Base-by-base conservation (phyloP, 1,139 yeast species). In the Magnusiomyces starmeri region DNA sequence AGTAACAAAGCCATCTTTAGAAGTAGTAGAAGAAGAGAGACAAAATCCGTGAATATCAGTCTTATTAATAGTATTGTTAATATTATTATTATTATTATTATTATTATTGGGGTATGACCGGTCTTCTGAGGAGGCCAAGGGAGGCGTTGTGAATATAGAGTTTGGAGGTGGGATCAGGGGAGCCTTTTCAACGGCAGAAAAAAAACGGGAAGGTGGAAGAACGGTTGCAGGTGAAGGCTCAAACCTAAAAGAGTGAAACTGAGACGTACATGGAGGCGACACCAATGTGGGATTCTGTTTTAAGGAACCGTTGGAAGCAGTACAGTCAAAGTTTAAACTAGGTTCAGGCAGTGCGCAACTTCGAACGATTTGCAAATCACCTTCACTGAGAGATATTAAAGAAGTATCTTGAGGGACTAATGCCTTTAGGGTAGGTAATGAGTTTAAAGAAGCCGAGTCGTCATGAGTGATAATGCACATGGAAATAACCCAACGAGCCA, bases 311-410 rank as follows among this genome's bases (percentile, higher is more conserved):
- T 10, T 32, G 37, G 37, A 7, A 32, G n/a, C 37, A 32, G 37
- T 32, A 18, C 37, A 32, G n/a, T 32, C 37, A 32, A 32, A 18
- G 37, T 32, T 46, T 32, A 12, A 50, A 3, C 60, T 54, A 22
- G 62, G 60, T 43, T 65, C 68, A 1, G 69, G 68, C 42, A 65
- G 51, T 1, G 67, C 55, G 8, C 65, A 60, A 54, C 63, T 65
- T 48, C 68, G 64, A 37, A 65, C 63, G 22, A 60, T 56, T 16
- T 58, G 55, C 42, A 65, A 61, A 48, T 65, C 68, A 20, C 58
- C 62, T 46, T 65, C 68, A 29, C 59, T 52, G 51, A 63, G 62
- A 47, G 55, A 54, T 25, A 59, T 48, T 4, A 32, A 32, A 6
- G 37, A 10, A 6, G 37, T 14, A 14, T 32, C 37, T 12, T 32